A percentile compares a stretch with the other conserved stretches of the same genome.
phyloP scores from a whole-genome alignment of 2,329 filamentous ascomycete species.

The Venturia aucupariae region DNA sequence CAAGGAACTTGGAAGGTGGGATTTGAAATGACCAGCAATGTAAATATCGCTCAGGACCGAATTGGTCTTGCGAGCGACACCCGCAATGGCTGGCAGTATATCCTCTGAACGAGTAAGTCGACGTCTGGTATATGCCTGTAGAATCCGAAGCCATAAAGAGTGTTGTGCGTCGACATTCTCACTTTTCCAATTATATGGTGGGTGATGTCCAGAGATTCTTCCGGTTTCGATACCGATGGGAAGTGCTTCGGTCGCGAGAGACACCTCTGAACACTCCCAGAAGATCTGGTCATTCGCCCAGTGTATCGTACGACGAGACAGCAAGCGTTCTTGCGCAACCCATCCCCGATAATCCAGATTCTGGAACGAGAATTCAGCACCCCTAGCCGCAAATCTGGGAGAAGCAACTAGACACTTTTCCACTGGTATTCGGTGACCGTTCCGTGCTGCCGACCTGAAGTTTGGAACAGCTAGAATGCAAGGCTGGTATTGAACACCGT shows the following conservation, averaged over 20 bases:
- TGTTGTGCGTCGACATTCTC: neutral
- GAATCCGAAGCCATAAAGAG: neutral
- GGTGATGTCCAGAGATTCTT: no score
- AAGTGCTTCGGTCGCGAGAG: neutral
- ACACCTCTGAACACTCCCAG: neutral
- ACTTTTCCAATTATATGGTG: neutral
- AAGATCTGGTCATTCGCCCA: neutral
- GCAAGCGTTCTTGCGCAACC: constrained; percentile 11
- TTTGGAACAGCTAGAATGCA: no score
- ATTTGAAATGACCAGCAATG: neutral
- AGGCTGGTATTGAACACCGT: no score
- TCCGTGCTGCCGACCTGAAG: no score
- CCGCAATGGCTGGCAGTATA: neutral
- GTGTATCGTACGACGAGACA: constrained; percentile 7
- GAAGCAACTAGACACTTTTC: neutral
- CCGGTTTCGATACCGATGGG: neutral
- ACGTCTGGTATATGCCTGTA: neutral
- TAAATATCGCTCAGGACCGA: neutral
- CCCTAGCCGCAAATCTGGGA: no score
- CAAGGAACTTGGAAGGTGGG: neutral
- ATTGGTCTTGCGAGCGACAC: neutral
- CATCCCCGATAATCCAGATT: neutral
- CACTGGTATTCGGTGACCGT: neutral
- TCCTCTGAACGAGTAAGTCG: neutral
- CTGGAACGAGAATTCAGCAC: neutral